Evolutionary conservation across 805 yeast genomes (phyloP), one percentile per base, ranked within the genome.

Genomic region (Debaryomyces maramus): DNA sequence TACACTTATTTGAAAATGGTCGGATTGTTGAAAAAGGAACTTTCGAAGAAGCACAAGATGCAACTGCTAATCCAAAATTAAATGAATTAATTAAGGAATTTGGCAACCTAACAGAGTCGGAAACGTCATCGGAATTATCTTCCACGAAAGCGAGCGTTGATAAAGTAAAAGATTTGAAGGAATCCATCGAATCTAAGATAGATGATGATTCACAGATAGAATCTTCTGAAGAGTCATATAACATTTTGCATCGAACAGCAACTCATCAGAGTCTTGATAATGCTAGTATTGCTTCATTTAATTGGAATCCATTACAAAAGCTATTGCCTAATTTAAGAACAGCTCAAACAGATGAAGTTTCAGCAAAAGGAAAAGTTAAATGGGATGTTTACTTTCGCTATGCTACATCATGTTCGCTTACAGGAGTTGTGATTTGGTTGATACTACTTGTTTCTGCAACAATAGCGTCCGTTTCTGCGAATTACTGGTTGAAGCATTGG

Each of bases 401-500:
- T 55, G 72, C 77, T 4, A 70, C 72, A 43, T 84, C 89, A 0
- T 82, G 88, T 58, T 76, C 81, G 5, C 48, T 65, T 22, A 20
- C 55, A 1, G 83, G 84, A 23, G 74, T 74, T 67, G 60, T 32
- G 45, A 60, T 49, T 6, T 24, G 28, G 28, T n/a, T 24, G 4
- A 2, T 5, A n/a, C 13, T 24, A 15, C 28, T 24, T 20, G 61
- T 22, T 3, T 43, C 20, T 41, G 66, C 48, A 47, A 58, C 48
- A 40, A 57, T 35, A 23, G 58, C 42, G 36, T 67, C 71, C 13
- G 57, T 75, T 10, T 61, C 65, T 6, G 77, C 78, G 33, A 80
- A 76, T 53, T 78, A 78, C 54, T 81, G 87, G 83, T 66, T 83
- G 49, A 83, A 82, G 47, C 66, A 73, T 44, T 83, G 90, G 90